Evolutionary conservation across 345 rosid genomes (phyloP), one percentile per base, ranked within the genome.

Genomic region (Citrus hindsii): DNA sequence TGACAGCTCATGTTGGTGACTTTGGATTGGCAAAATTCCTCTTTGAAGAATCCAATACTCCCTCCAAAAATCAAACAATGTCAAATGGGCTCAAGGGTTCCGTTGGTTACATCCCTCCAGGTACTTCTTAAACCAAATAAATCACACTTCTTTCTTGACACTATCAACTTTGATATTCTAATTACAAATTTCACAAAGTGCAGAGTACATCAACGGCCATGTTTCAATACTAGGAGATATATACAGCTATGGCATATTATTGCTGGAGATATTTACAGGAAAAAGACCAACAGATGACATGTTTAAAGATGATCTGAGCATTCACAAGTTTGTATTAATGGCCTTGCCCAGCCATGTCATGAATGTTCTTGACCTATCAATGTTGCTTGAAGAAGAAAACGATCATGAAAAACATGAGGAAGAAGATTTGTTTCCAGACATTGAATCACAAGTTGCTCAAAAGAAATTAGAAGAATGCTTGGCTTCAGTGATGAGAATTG

Each of bases 181-280:
- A 48, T 69, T 9, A 19, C 38, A 74, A 21, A 27, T 21, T 64
- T 40, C 64, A 6, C 42, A 13, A 71, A 48, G 13, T 69, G 71
- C 84, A 82, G 83, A 82, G 78, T 82, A 85, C 21, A 27, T 22
- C 24, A 77, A 69, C 7, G 73, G 67, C 6, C 71, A 67, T 16
- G 80, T 80, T 51, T 77, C 85, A 25, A 46, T 53, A 25, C 67
- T 60, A 3, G 87, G 82, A 71, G 87, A 85, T 46, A 73, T 75
- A 19, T 82, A 82, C 85, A 80, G 80, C 75, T 85, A 56, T 48
- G 85, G 82, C 35, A 71, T 82, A 51, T 72, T 85, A 24, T 27
- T 82, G 65, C 76, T 77, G 59, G 82, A 82, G 79, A 77, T 85
- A 82, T 82, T 85, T 40, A 82, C 85, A 28, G 85, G 85, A 46